Percentiles rank a stretch among this genome's conserved stretches.
phyloP scores from a whole-genome alignment of 345 rosid species.

The Carallia brachiata region DNA sequence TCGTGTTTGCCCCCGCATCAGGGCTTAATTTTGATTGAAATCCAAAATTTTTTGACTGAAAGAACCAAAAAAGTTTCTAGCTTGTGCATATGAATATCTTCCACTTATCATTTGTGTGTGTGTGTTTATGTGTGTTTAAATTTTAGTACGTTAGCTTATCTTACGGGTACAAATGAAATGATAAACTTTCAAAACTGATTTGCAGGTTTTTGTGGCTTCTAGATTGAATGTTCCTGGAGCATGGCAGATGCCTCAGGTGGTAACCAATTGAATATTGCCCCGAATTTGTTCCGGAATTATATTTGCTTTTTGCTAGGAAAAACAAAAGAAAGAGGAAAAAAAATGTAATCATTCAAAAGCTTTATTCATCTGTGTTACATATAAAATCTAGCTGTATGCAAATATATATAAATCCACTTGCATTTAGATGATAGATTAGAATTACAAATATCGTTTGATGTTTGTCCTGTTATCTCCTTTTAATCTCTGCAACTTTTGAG shows the following conservation, averaged over 20 bases:
- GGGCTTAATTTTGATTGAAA: too few relatives aligned
- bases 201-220: slow-evolving; percentile 90
- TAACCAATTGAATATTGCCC: slow-evolving; percentile 1
- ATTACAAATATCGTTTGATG: not conserved
- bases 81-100: too few relatives aligned
- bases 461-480: slow-evolving; percentile 6
- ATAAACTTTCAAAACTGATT: slow-evolving; percentile 1
- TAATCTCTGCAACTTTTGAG: not conserved
- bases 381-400: too few relatives aligned
- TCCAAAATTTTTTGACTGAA: too few relatives aligned
- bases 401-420: too few relatives aligned
- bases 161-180: not conserved
- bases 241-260: slow-evolving; percentile 99
- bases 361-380: too few relatives aligned
- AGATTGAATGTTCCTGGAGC: slow-evolving; percentile 99
- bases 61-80: too few relatives aligned
- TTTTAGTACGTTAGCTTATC: too few relatives aligned
- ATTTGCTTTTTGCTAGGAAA: not conserved
- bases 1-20: too few relatives aligned
- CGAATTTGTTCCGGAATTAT: slow-evolving; percentile 2
- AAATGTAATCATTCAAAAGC: not conserved
- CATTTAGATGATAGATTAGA: not conserved
- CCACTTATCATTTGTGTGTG: too few relatives aligned
- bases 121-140: too few relatives aligned
- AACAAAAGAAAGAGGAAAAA: not conserved